phyloP scores from a whole-genome alignment of 2,329 filamentous ascomycete genomes.

The Dactylellina parvicollis region DNA sequence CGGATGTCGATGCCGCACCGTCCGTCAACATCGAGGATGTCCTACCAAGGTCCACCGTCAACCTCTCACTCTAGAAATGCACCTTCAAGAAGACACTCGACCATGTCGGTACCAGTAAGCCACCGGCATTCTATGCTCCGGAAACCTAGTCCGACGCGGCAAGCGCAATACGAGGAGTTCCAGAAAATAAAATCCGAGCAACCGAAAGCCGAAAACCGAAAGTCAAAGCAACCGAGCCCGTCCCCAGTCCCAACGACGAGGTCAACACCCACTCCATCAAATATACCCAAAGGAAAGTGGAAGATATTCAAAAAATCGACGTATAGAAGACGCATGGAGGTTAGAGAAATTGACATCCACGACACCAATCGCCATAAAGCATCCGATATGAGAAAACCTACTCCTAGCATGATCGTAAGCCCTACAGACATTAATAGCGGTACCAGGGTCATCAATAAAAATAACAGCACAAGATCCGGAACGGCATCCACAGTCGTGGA shows the following conservation, averaged over 20 bases:
- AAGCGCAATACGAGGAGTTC: slow-evolving; percentile 26
- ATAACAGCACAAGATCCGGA: slow-evolving; percentile 19
- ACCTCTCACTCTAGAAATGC: slow-evolving; percentile 33
- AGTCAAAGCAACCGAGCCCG: slow-evolving; percentile 24
- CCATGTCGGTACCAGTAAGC: slow-evolving; percentile 36
- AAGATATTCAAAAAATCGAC: slow-evolving; percentile 53
- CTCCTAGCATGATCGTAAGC: slow-evolving; percentile 16
- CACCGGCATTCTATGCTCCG: slow-evolving; percentile 36
- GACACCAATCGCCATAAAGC: slow-evolving; percentile 42
- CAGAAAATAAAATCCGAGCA: slow-evolving; percentile 27
- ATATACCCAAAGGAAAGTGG: slow-evolving; percentile 25
- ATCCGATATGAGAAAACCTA: not conserved
- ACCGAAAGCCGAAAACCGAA: slow-evolving; percentile 22
- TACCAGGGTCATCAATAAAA: slow-evolving; percentile 7
- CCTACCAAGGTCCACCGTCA: slow-evolving; percentile 28
- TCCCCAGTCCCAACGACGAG: slow-evolving; percentile 1
- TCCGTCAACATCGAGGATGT: slow-evolving; percentile 19
- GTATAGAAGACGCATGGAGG: slow-evolving; percentile 41
- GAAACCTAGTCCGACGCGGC: slow-evolving; percentile 34
- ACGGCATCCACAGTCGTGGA: slow-evolving; percentile 28
- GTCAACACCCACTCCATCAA: slow-evolving; percentile 13
- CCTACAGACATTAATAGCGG: slow-evolving; percentile 8
- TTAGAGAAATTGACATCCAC: slow-evolving; percentile 51
- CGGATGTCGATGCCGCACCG: slow-evolving; percentile 36
- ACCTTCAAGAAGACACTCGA: slow-evolving; percentile 37